Base-by-base conservation (phyloP, 352 stramenopile genomes). In the Globisporangium emineosum region DNA sequence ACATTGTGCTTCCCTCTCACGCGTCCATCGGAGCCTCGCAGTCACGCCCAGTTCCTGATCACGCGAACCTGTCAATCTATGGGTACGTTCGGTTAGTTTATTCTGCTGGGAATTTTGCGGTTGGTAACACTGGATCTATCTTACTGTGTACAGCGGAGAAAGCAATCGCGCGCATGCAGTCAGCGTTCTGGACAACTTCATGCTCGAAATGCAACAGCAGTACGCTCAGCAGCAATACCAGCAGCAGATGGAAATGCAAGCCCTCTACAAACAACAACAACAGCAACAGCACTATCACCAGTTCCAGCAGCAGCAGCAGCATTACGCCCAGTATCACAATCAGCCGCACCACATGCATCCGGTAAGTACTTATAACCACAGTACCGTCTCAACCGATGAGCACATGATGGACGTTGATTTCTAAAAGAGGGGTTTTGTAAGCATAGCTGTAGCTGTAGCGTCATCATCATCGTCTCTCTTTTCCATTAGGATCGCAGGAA, bases 31-130 rank as follows among this genome's bases (percentile, higher is more conserved):
- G 21, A 17, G 29, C 57, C 30, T 19, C 58, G 9, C 40, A 53
- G 23, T 60, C 29, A 8, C 60, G 32, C 49, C 56, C 62, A 6
- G n/a, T 62, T 9, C 71, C 73, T 1, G 62, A 80, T 21, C 70
- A 76, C 19, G 59, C 78, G 5, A 90, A 74, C 23, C 57, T 94
- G n/a, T 86, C 79, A 5, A 92, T 94, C 59, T 91, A 90, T 50
- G 86, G 83, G 78, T 91, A 76, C 33, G 66, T 65, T 10, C 29
- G 15, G 47, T 60, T 32, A 7, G 12, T 13, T 27, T 21, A 51
- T 2, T 35, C 13, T 37, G 21, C 9, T 21, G 27, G 13, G 3
- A 13, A 21, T 29, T 29, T 12, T 51, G 10, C 5, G n/a, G 9
- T 54, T 61, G 17, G 33, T 49, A 23, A 27, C 19, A 17, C 0